Evolutionary conservation across 352 stramenopile genomes (phyloP), one percentile per base, ranked within the genome.

Genomic region (Peronospora farinosa): DNA sequence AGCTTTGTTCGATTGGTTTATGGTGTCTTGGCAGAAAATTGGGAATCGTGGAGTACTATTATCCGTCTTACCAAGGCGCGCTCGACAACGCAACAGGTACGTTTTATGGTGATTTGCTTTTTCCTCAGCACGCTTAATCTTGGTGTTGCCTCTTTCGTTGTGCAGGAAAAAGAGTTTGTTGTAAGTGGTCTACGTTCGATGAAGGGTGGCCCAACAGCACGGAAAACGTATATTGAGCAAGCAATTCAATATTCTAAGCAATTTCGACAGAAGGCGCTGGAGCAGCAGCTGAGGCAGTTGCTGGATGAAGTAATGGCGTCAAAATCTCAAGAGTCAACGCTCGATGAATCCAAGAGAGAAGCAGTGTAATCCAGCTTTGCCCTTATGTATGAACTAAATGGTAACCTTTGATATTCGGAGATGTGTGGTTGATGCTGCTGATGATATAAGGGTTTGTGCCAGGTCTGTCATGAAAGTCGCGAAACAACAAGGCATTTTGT

Each of bases 21-120:
- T 31, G 70, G 77, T 4, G 68, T 90, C 2, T 61, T 94, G n/a
- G 77, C 77, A 5, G 79, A 91, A 41, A 92, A 94, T 41, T 91
- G 78, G 79, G 76, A 88, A 40, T 61, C 76, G 0, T 94, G 84
- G 84, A 88, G 76, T 43, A 86, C 78, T n/a, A 81, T 94, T 33
- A 62, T 90, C 28, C 76, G 69, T 8, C 51, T 91, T n/a, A 84
- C 92, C 50, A 89, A 86, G 48, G 67, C 75, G 2, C 69, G 81
- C 5, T 67, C 69, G 28, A 86, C 69, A 5, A 87, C 77, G 1
- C 74, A 84, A 47, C 74, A 90, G 77, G 77, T 88, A 58, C 21
- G 39, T 31, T 23, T 31, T 7, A 9, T 44, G 48, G 13, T 8
- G 17, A 19, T 31, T 4, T 25, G 7, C 12, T 56, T 44, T 33